Percentiles rank a stretch among this genome's conserved stretches.
Conservation (phyloP, 2,329 filamentous ascomycete genomes). For the Chrysosphaeria jannelii region DNA sequence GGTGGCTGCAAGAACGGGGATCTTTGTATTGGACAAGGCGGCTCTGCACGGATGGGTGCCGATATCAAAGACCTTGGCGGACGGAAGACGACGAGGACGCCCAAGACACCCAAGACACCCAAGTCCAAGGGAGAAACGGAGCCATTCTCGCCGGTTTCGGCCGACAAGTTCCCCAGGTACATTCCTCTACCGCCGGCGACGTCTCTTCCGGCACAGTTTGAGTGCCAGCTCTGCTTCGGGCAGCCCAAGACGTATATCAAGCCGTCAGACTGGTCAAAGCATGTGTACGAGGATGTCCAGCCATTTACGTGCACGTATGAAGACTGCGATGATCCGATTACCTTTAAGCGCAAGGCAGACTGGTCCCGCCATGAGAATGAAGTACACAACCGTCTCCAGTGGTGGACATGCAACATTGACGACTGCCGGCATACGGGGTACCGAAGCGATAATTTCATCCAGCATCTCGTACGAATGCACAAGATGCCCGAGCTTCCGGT, state of each 20-base stretch:
- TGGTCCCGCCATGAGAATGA: conserved; percentile 92
- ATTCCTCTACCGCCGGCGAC: conserved; percentile 57
- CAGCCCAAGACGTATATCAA: conserved; percentile 62
- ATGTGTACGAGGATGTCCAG: conserved; percentile 78
- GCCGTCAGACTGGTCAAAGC: conserved; percentile 89
- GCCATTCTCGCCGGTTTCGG: no score
- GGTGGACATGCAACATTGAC: conserved; percentile 61
- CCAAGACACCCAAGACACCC: no score
- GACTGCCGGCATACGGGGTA: conserved; percentile 64
- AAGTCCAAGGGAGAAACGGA: no score
- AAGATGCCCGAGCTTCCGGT: conserved; percentile 58
- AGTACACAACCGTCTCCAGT: conserved; percentile 63
- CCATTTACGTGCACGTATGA: conserved; percentile 84
- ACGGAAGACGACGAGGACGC: no score
- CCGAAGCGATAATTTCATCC: conserved; percentile 73
- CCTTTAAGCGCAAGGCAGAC: conserved; percentile 84
- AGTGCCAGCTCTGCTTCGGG: conserved; percentile 73
- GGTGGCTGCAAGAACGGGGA: conserved; percentile 26
- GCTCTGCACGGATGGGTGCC: no score
- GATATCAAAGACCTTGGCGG: no score
- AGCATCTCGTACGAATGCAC: conserved; percentile 76
- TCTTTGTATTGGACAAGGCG: conserved; percentile 36
- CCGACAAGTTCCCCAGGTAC: conserved; percentile 48
- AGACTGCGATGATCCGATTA: conserved; percentile 55
- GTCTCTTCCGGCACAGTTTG: conserved; percentile 57